Evolutionary conservation across 2,329 filamentous ascomycete genomes (phyloP), one percentile per base, ranked within the genome.

Genomic region (Penicillium sp.): DNA sequence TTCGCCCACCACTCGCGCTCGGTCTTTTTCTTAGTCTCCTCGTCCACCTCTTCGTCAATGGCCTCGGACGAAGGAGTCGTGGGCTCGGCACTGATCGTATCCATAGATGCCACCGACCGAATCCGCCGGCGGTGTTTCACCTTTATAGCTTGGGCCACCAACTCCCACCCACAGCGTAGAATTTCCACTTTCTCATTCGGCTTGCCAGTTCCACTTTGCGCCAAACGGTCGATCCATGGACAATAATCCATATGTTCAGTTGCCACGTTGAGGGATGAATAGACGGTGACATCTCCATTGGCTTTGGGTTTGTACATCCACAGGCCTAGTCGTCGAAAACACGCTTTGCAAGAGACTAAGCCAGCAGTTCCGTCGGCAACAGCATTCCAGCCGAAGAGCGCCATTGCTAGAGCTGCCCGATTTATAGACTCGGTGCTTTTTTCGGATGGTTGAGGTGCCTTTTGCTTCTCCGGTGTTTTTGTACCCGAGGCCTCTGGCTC

Each of bases 221-320:
- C 73, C 8, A 66, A 54, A 2, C 76, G 63, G 50, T 80, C 85
- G 42, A 82, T 74, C 85, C 85, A 92, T 1, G 85, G 85, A 50
- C 85, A 92, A 56, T 89, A 92, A 55, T 86, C 84, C 44, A 86
- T 78, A 61, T 92, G 85, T 59, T 89, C 83, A 4, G 74, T 73
- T 2, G 82, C 65, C 3, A 80, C 78, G 54, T 90, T 80, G 1
- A 92, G 71, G 39, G 77, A 74, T 4, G 57, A 55, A 37, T 64
- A 64, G 6, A 66, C 51, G 9, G 60, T 47, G 0, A 51, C 37
- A 10, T 57, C 58, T 11, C 61, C 64, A 18, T 83, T 75, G 52
- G 78, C 76, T 62, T 82, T 88, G 61, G 80, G 82, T 55, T 80
- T 84, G 61, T 94, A 96, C 71, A 98, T 83, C 92, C 92, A 98